Base-by-base conservation (phyloP, 352 stramenopile species). In the Phytophthora sp. region DNA sequence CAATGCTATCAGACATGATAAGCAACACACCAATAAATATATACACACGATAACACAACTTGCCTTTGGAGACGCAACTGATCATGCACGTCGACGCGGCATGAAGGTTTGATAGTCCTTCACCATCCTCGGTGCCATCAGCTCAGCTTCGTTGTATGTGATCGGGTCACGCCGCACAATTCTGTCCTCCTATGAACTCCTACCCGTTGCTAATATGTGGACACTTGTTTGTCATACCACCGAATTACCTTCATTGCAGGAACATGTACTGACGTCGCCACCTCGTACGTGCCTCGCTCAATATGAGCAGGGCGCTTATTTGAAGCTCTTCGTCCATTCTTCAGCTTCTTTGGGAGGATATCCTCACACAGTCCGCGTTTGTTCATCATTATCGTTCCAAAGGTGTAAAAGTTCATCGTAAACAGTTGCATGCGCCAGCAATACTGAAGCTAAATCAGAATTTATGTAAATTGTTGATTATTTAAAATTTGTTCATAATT, bases 361-460 rank as follows among this genome's bases (percentile, higher is more conserved):
- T 5, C 26, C 15, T 51, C 33, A 23, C 30, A 38, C 20, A 63
- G 16, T 0, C 42, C 55, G 29, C 41, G 35, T 15, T 42, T 29
- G 26, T 33, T 45, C 38, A n/a, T 52, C 46, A 57, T 65, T 4
- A 58, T 47, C 20, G 57, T 65, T n/a, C 57, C 45, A 21, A 58
- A n/a, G n/a, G n/a, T n/a, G n/a, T n/a, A n/a, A n/a, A n/a, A n/a
- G n/a, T n/a, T n/a, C n/a, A n/a, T n/a, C n/a, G n/a, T n/a, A n/a
- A n/a, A n/a, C n/a, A n/a, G n/a, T n/a, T n/a, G n/a, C n/a, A n/a
- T n/a, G n/a, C n/a, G n/a, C n/a, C n/a, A n/a, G n/a, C n/a, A n/a
- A n/a, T n/a, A n/a, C n/a, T n/a, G n/a, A n/a, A n/a, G n/a, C n/a
- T n/a, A n/a, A n/a, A n/a, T n/a, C n/a, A n/a, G n/a, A n/a, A n/a